Percentiles rank a stretch among this genome's conserved stretches.
These are phyloP conservation scores for Thalassiosira hispida DNA, from an alignment of 352 stramenopile genomes.

Conservation along the genomic window DNA sequence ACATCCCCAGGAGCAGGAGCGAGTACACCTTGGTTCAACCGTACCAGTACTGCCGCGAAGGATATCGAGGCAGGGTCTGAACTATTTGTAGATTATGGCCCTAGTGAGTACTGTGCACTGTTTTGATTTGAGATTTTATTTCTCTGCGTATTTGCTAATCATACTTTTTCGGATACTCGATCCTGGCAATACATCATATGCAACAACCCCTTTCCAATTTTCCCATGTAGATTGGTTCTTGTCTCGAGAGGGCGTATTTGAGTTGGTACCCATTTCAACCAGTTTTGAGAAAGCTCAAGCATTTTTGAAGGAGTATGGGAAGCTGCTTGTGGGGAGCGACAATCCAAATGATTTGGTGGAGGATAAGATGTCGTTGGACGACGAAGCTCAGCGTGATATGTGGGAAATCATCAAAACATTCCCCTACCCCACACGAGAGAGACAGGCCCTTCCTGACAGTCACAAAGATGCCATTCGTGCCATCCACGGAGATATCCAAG, in stretches of 20 bases:
- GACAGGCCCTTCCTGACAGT: conserved; percentile 41
- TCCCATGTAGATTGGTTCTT: conserved; percentile 44
- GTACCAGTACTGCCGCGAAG: conserved; percentile 42
- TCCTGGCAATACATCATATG: no score
- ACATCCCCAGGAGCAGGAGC: conserved; percentile 52
- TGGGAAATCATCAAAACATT: conserved; percentile 60
- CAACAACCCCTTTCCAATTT: background rate
- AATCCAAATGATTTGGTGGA: conserved; percentile 50
- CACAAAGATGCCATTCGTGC: conserved; percentile 49
- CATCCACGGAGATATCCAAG: conserved; percentile 49
- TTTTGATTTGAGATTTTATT: background rate
- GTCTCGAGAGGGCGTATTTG: conserved; percentile 38
- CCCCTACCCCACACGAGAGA: conserved; percentile 43
- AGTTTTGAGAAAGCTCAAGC: conserved; percentile 45
- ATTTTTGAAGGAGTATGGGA: conserved; percentile 52
- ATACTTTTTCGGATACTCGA: no score
- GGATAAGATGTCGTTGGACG: conserved; percentile 51
- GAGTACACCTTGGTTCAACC: conserved; percentile 53
- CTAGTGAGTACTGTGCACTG: background rate
- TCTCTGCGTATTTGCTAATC: background rate
- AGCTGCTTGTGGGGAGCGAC: conserved; percentile 37
- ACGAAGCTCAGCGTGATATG: conserved; percentile 53
- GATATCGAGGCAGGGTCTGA: conserved; percentile 68
- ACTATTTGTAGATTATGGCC: conserved; percentile 72
- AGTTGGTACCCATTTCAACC: conserved; percentile 39